Base-by-base conservation (phyloP, 768 basidiomycete species). In the Auricularia sp. region DNA sequence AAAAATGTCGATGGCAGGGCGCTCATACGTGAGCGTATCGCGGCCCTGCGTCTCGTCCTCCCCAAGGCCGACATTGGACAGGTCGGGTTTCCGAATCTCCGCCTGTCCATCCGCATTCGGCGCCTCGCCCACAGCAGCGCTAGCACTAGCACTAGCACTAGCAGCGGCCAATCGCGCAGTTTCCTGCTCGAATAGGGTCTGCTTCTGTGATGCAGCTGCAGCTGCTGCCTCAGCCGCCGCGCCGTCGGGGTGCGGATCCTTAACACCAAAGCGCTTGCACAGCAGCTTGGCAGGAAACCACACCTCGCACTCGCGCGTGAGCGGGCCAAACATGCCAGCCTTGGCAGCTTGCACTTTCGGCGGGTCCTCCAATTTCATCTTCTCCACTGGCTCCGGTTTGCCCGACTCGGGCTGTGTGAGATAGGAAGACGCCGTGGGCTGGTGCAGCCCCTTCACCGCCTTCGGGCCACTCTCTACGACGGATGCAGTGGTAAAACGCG, bases 201-300 rank as follows among this genome's bases (percentile, higher is more conserved):
- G 68, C 63, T 36, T 80, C 76, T 11, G 70, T 64, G 42, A 77
- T 73, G 47, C 77, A 68, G 69, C 68, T 71, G 71, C 72, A 10
- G 68, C 54, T 3, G 63, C 43, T 67, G 72, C 59, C 8, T 61
- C 64, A 12, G 54, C 62, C 8, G 65, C 21, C 83, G 64, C 61
- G 10, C 76, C 78, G 60, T 85, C 66, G 7, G 85, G 85, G 69
- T 91, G 81, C 0, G 95, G 95, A 67, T 94, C 92, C 70, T 87
- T 89, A 42, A 98, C 89, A 0, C 91, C 89, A 73, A 98, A 98
- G 36, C 96, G 84, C 74, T 96, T 97, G 77, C 93, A 98, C 33
- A 99, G 77, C 61, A 98, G 76, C 62, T 80, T 80, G n/a, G 84
- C 84, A 2, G 97, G 97, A 70, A 86, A 85, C 88, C 93, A 98